Conservation (phyloP, 169 alveolate species). For the Cystoisospora suis region DNA sequence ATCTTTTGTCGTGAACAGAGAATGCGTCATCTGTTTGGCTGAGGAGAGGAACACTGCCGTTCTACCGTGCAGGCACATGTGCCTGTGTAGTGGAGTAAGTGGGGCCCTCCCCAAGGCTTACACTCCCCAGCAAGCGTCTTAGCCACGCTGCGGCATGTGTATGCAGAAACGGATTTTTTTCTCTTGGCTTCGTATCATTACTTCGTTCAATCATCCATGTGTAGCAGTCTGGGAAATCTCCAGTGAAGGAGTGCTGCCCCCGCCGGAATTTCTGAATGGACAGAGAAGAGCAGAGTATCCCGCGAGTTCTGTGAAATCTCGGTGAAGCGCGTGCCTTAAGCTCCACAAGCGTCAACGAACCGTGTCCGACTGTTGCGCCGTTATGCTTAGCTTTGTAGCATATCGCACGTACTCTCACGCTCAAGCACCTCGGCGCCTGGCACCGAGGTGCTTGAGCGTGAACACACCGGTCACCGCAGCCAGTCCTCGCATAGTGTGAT, state of each 20-base stretch:
- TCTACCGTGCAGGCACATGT: conserved; percentile 82
- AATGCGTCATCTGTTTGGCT: conserved; percentile 79
- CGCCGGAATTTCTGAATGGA: not conserved
- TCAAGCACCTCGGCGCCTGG: no score
- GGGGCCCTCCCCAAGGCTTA: not conserved
- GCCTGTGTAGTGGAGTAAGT: conserved; percentile 78
- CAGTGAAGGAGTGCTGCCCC: not conserved
- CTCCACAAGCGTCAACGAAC: no score
- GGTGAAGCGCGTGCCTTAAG: no score
- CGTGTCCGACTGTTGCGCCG: no score
- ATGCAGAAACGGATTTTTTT: no score
- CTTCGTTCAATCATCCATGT: not conserved
- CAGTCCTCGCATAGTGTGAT: no score
- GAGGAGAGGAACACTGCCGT: conserved; percentile 76
- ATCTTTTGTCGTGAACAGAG: no score
- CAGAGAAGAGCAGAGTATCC: not conserved
- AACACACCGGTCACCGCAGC: no score
- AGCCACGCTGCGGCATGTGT: not conserved
- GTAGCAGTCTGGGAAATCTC: not conserved
- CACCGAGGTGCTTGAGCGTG: no score
- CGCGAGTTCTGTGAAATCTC: no score
- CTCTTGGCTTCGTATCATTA: not conserved
- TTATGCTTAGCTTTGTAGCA: no score
- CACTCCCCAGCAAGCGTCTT: not conserved
- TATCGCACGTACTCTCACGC: no score